These are phyloP conservation scores for Triticum timopheevii DNA, from an alignment of 176 grass and related monocot genomes.

Conservation along the genomic window DNA sequence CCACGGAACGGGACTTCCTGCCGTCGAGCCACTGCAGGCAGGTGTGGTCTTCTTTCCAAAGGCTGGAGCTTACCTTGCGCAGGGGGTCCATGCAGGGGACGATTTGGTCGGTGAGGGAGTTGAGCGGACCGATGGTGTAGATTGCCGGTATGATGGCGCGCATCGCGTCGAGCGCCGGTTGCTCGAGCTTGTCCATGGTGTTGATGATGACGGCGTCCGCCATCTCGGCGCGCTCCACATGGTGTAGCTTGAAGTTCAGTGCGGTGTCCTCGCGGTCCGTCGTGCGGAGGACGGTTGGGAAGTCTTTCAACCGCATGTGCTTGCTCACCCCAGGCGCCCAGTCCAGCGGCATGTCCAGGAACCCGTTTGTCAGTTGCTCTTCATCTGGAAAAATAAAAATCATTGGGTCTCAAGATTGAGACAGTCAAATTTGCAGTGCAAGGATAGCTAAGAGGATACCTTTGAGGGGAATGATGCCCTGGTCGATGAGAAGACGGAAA, in stretches of 20 bases:
- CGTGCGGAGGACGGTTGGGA: constrained; percentile 27
- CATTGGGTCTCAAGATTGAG: no score
- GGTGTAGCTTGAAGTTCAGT: constrained; percentile 12
- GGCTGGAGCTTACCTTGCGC: neutral
- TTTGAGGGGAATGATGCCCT: constrained; percentile 39
- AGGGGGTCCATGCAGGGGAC: neutral
- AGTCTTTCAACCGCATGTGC: constrained; percentile 34
- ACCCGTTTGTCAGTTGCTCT: constrained; percentile 29
- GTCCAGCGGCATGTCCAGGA: constrained; percentile 24
- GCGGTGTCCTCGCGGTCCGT: constrained; percentile 2
- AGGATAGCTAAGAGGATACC: neutral
- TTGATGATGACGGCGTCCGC: constrained; percentile 34
- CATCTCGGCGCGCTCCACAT: neutral
- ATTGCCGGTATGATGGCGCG: constrained; percentile 26
- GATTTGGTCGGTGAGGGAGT: neutral
- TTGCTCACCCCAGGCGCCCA: constrained; percentile 33
- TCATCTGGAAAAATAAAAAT: neutral
- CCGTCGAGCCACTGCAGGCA: neutral
- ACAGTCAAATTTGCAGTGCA: no score
- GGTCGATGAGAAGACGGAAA: constrained; percentile 26
- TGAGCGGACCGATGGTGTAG: constrained; percentile 40
- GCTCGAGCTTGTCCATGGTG: constrained; percentile 45
- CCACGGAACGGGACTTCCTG: neutral
- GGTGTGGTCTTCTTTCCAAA: neutral
- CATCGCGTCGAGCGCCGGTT: constrained; percentile 29